phyloP scores from a whole-genome alignment of 2,329 filamentous ascomycete genomes.

The Cryphonectria radicalis region DNA sequence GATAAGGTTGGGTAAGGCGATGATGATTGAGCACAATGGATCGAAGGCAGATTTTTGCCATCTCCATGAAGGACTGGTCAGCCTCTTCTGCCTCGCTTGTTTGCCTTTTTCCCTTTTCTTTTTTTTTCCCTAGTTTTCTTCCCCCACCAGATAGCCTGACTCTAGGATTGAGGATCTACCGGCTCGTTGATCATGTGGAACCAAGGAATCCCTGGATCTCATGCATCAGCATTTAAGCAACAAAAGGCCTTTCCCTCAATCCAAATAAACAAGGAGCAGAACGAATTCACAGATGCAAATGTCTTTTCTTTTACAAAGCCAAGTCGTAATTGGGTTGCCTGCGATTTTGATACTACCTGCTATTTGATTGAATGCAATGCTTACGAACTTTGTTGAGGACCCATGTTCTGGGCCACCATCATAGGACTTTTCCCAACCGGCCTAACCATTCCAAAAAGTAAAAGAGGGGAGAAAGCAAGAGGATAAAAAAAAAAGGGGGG shows the following conservation, averaged over 20 bases:
- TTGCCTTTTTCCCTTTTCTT: background rate
- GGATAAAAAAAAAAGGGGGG: background rate
- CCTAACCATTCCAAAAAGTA: background rate
- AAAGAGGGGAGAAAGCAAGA: background rate
- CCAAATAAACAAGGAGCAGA: background rate
- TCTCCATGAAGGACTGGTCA: background rate
- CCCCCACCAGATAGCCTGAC: background rate
- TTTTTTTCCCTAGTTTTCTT: background rate
- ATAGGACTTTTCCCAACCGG: slow-evolving; percentile 12
- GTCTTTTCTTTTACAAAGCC: background rate
- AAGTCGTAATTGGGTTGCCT: background rate
- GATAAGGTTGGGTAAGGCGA: background rate
- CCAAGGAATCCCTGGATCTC: background rate
- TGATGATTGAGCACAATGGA: background rate
- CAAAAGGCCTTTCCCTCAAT: background rate
- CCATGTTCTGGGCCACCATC: background rate
- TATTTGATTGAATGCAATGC: slow-evolving; percentile 4
- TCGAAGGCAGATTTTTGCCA: background rate
- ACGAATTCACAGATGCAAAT: background rate
- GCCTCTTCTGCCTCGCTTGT: background rate
- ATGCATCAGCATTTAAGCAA: background rate
- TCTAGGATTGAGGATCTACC: background rate
- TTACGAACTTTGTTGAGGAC: slow-evolving; percentile 1
- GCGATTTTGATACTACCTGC: background rate
- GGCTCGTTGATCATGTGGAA: background rate